Evolutionary conservation across 2,329 filamentous ascomycete genomes (phyloP).

Genomic region (Aquanectria penicillioides): DNA sequence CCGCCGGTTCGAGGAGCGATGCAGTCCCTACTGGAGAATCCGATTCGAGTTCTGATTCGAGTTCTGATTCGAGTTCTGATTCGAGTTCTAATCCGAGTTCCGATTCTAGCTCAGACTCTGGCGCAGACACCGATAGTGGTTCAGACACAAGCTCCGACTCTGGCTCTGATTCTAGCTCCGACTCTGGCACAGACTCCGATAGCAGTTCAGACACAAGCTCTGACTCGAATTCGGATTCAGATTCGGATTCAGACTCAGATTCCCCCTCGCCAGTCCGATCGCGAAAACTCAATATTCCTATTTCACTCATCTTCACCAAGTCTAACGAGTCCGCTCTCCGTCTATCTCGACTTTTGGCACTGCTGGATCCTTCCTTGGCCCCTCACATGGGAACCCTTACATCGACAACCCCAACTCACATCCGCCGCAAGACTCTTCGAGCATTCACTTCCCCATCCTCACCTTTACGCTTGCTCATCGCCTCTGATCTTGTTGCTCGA

Average conservation of each 20-base stretch:
- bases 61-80: constrained; percentile 37
- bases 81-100: constrained; percentile 44
- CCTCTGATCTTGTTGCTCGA: constrained; percentile 91
- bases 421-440: constrained; percentile 72
- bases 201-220: constrained; percentile 38
- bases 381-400: constrained; percentile 75
- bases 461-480: constrained; percentile 79
- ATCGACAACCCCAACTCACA: constrained; percentile 78
- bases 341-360: constrained; percentile 79
- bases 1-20: constrained; percentile 25
- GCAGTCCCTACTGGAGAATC: constrained; percentile 45
- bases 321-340: constrained; percentile 90
- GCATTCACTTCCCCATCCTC: constrained; percentile 75
- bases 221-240: constrained; percentile 45
- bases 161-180: constrained; percentile 47
- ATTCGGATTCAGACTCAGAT: constrained; percentile 41
- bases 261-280: constrained; percentile 18
- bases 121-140: constrained; percentile 47
- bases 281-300: constrained; percentile 47
- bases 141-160: constrained; percentile 45
- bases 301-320: constrained; percentile 85
- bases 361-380: constrained; percentile 70
- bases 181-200: constrained; percentile 48
- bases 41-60: constrained; percentile 38
- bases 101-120: constrained; percentile 30